These are phyloP conservation scores for Amphichorda felina DNA, from an alignment of 2,329 filamentous ascomycete species.

Conservation along the genomic window DNA sequence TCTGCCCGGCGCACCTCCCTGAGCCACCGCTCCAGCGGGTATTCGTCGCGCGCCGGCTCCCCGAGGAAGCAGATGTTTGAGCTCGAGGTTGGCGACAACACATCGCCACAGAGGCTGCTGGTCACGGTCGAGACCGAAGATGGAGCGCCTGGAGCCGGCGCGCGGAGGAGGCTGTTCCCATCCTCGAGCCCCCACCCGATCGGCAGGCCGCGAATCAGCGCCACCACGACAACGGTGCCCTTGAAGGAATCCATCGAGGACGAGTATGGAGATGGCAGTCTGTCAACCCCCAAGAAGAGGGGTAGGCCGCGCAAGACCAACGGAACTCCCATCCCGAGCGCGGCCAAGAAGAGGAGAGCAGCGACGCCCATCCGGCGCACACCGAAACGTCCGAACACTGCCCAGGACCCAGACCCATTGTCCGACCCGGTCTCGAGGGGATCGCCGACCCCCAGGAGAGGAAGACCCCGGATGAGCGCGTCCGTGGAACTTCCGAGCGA, in stretches of 20 bases:
- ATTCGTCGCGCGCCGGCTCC: conserved; percentile 26
- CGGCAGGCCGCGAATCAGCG: conserved; percentile 11
- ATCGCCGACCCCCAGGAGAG: background rate
- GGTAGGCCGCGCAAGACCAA: conserved; percentile 37
- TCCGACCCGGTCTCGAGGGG: conserved; percentile 1
- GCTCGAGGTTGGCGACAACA: conserved; percentile 38
- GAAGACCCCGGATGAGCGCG: background rate
- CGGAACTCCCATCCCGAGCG: conserved; percentile 36
- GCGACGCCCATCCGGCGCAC: conserved; percentile 29
- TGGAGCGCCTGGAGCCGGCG: conserved; percentile 18
- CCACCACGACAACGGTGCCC: conserved; percentile 38
- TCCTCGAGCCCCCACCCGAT: conserved; percentile 22
- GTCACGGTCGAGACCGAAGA: conserved; percentile 43
- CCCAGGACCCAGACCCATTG: conserved; percentile 13
- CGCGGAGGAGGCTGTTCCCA: conserved; percentile 30
- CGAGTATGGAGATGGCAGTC: conserved; percentile 19
- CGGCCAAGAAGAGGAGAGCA: conserved; percentile 30
- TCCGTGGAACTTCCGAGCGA: background rate
- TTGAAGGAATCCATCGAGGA: conserved; percentile 29
- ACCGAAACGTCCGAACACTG: conserved; percentile 16
- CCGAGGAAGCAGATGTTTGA: conserved; percentile 46
- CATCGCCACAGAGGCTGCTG: conserved; percentile 36
- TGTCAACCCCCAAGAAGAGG: conserved; percentile 26
- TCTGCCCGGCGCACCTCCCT: conserved; percentile 29
- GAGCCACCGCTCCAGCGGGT: conserved; percentile 25